Percentiles rank a stretch among this genome's conserved stretches.
Conservation (phyloP, 2,329 filamentous ascomycete species). For the Cladophialophora exuberans region DNA sequence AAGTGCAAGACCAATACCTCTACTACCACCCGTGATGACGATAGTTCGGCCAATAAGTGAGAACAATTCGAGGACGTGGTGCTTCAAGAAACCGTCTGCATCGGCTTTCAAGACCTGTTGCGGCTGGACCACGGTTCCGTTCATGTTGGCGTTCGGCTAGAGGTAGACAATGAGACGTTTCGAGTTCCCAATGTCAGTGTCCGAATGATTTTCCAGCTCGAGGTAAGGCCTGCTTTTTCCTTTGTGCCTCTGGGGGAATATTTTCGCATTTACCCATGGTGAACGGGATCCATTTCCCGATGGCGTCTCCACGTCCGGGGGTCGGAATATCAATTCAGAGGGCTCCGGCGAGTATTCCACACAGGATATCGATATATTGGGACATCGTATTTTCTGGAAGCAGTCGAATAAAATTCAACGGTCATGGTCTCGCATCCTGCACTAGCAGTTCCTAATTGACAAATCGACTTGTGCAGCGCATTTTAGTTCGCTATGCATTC, state of each 20-base stretch:
- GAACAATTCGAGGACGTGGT: conserved; percentile 8
- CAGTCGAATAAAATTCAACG: background rate
- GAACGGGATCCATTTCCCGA: background rate
- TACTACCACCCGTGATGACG: conserved; percentile 23
- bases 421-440: background rate
- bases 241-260: background rate
- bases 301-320: background rate
- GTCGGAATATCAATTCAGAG: background rate
- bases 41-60: conserved; percentile 16
- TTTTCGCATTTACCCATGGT: background rate
- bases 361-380: too few relatives aligned
- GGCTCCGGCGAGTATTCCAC: background rate
- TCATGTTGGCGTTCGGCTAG: background rate
- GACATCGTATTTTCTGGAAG: background rate
- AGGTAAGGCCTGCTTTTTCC: background rate
- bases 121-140: background rate
- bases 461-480: background rate
- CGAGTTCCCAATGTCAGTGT: background rate
- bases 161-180: background rate
- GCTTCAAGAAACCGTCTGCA: background rate
- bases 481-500: background rate
- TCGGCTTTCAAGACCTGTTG: background rate
- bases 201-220: background rate
- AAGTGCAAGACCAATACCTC: conserved; percentile 24
- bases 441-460: background rate